Evolutionary conservation across 192 early-diverging fungal species (phyloP).

Genomic region (Phlyctochytrium arcticum): DNA sequence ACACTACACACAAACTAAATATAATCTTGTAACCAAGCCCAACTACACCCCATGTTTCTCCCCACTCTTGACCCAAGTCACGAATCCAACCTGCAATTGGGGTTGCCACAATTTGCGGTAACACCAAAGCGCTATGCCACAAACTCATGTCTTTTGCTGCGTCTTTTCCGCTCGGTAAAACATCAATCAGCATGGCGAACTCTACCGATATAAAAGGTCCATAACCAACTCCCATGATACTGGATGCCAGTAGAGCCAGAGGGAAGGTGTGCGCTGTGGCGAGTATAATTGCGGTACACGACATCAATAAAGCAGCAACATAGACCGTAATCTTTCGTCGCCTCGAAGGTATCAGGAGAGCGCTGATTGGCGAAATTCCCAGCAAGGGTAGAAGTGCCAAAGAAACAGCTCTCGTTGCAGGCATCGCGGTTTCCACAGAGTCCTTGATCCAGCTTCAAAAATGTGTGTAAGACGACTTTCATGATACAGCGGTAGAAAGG

Average conservation of each 20-base stretch:
- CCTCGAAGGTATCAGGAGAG: constrained; percentile 22
- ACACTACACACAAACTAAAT: constrained; percentile 23
- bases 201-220: constrained; percentile 28
- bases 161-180: constrained; percentile 21
- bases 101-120: constrained; percentile 36
- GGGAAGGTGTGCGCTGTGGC: constrained; percentile 13
- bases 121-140: constrained; percentile 38
- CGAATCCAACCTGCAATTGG: constrained; percentile 37
- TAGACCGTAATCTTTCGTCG: constrained; percentile 25
- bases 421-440: constrained; percentile 27
- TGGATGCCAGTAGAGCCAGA: constrained; percentile 11
- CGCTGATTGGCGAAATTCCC: constrained; percentile 30
- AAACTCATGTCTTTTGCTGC: constrained; percentile 42
- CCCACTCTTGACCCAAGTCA: constrained; percentile 35
- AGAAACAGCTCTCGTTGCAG: constrained; percentile 35
- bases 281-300: constrained; percentile 13
- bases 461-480: not conserved
- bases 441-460: constrained; percentile 44
- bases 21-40: constrained; percentile 44
- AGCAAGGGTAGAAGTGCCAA: constrained; percentile 42
- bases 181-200: constrained; percentile 38
- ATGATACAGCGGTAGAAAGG: not conserved
- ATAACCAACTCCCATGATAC: constrained; percentile 30
- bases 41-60: constrained; percentile 3
- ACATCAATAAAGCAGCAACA: constrained; percentile 17